Evolutionary conservation across 179 eudicot genomes (phyloP).

Genomic region (Camellia oleifera): DNA sequence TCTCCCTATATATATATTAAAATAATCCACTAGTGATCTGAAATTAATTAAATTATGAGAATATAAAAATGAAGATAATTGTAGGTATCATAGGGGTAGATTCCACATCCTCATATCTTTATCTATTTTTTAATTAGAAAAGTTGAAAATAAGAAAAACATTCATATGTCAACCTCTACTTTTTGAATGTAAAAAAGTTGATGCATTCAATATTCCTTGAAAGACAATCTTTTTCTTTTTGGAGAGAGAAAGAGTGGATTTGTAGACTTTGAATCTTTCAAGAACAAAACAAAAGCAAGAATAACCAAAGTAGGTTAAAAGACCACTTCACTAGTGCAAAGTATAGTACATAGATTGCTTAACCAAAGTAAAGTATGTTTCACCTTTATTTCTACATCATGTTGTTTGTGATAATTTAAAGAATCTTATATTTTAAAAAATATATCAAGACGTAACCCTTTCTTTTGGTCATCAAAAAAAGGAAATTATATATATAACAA

Average conservation of each 20-base stretch:
- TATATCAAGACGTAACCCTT: no score
- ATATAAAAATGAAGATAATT: background rate
- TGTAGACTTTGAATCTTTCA: slow-evolving; percentile 15
- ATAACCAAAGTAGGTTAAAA: slow-evolving; percentile 18
- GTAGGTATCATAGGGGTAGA: background rate
- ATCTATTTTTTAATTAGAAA: background rate
- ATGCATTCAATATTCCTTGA: slow-evolving; percentile 11
- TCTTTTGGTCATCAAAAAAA: no score
- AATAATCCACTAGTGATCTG: background rate
- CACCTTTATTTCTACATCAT: background rate
- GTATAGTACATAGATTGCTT: background rate
- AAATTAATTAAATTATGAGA: background rate
- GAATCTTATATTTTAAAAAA: background rate
- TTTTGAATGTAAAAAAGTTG: slow-evolving; percentile 17
- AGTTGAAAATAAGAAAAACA: background rate
- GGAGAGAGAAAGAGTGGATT: background rate
- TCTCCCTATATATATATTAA: background rate
- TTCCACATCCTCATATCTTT: background rate
- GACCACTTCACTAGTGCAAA: slow-evolving; percentile 9
- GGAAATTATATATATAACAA: no score
- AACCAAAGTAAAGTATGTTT: background rate
- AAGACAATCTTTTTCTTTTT: slow-evolving; percentile 10
- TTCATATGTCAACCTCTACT: slow-evolving; percentile 6
- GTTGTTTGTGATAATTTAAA: background rate
- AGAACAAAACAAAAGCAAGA: slow-evolving; percentile 18